Conservation (phyloP, 805 yeast genomes). For the Yamadazyma paraphyllophila region DNA sequence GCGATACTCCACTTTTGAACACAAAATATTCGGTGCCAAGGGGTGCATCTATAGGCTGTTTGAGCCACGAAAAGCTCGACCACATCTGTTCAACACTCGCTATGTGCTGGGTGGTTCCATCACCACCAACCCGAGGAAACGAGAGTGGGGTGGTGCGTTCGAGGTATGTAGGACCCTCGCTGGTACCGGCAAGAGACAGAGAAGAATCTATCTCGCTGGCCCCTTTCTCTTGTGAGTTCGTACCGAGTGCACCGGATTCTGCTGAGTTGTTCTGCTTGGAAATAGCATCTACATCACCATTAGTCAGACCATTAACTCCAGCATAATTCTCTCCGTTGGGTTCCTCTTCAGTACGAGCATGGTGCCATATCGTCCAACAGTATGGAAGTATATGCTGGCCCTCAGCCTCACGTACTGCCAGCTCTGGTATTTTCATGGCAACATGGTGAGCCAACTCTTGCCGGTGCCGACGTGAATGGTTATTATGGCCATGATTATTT, state of each 20-base stretch:
- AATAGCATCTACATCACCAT: no score
- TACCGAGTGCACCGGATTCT: no score
- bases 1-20: slow-evolving; percentile 58
- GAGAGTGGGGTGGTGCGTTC: slow-evolving; percentile 45
- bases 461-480: slow-evolving; percentile 6
- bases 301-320: no score
- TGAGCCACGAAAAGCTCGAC: slow-evolving; percentile 41
- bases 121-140: slow-evolving; percentile 29
- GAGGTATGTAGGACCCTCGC: slow-evolving; percentile 25
- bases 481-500: not conserved
- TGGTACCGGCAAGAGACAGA: not conserved
- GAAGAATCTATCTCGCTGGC: slow-evolving; percentile 5
- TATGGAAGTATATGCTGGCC: slow-evolving; percentile 42
- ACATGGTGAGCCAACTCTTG: slow-evolving; percentile 19
- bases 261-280: no score
- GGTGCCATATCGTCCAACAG: slow-evolving; percentile 53
- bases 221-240: not conserved
- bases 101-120: slow-evolving; percentile 23
- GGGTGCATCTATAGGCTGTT: slow-evolving; percentile 36
- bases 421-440: slow-evolving; percentile 33
- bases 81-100: slow-evolving; percentile 55
- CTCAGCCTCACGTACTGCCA: slow-evolving; percentile 22
- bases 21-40: slow-evolving; percentile 53
- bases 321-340: not conserved
- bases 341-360: slow-evolving; percentile 21